Evolutionary conservation across 2,329 filamentous ascomycete genomes (phyloP).

Genomic region (Scedosporium minutisporum): DNA sequence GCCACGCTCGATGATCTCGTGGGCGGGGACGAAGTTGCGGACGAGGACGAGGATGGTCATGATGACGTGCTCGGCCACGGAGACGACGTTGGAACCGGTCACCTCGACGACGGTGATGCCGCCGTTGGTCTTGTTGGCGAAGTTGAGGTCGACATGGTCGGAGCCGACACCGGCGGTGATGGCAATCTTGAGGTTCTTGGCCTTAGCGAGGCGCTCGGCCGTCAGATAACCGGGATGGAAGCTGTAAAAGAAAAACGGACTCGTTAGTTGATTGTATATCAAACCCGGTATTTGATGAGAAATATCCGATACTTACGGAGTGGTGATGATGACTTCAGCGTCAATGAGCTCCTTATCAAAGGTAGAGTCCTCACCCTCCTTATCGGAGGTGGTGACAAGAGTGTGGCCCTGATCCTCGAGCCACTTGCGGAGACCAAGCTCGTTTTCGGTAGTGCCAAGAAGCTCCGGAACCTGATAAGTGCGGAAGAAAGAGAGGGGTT

Average conservation of each 20-base stretch:
- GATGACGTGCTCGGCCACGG: slow-evolving; percentile 95
- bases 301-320: slow-evolving; percentile 52
- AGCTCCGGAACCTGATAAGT: slow-evolving; percentile 58
- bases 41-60: slow-evolving; percentile 97
- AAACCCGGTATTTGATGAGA: neutral
- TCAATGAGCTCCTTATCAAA: slow-evolving; percentile 96
- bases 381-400: slow-evolving; percentile 93
- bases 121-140: slow-evolving; percentile 96
- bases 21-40: slow-evolving; percentile 96
- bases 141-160: slow-evolving; percentile 94
- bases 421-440: slow-evolving; percentile 95
- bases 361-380: slow-evolving; percentile 84
- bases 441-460: slow-evolving; percentile 94
- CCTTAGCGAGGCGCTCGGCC: slow-evolving; percentile 89
- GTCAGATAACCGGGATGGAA: slow-evolving; percentile 99
- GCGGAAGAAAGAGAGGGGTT: slow-evolving; percentile 8
- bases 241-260: slow-evolving; percentile 31
- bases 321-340: slow-evolving; percentile 98
- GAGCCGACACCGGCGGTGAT: slow-evolving; percentile 96
- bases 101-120: slow-evolving; percentile 96
- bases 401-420: slow-evolving; percentile 95
- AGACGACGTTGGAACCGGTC: slow-evolving; percentile 96
- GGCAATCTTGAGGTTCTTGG: slow-evolving; percentile 97
- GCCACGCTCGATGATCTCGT: slow-evolving; percentile 81
- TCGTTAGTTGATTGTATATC: neutral